Base-by-base conservation (phyloP, 805 yeast genomes). In the Clavispora carvajalis region DNA sequence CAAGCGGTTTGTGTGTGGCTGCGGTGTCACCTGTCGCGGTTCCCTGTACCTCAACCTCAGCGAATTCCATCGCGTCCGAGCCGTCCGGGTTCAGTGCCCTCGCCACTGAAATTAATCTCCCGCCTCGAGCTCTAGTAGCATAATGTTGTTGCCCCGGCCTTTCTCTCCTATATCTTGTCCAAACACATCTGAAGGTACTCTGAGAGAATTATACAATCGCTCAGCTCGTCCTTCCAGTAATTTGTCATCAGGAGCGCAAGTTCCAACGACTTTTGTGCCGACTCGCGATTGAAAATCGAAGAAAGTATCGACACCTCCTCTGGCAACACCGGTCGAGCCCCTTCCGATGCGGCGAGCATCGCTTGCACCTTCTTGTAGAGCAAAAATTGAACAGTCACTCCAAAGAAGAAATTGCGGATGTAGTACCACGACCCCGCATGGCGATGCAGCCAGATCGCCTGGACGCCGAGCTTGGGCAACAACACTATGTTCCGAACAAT, bases 361-460 rank as follows among this genome's bases (percentile, higher is more conserved):
- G 57, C 42, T 13, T 55, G 52, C 5, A 62, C 43, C 39, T 63
- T 63, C 34, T 50, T 57, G 44, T 53, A 63, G 16, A 65, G 42
- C 44, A 63, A 46, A 39, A 56, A 64, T 43, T 58, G 58, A 39
- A 46, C 46, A 23, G 62, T 45, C 44, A 56, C 57, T 4, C 67
- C 71, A 25, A 54, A 48, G 29, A 62, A 52, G 29, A 59, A 34
- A 36, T 63, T 65, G 34, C 73, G 47, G 35, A 66, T 41, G 40
- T 62, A 64, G 45, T 54, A 66, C 70, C 70, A 65, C 47, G 59
- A 59, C 0, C 73, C 71, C 1, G 69, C 66, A 44, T 66, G 72
- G 41, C 72, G 55, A 43, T 63, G 65, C 22, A 56, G 62, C 6
- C 62, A 62, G 25, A 66, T 40, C 26, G 62, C 63, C 3, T 70